Percentiles rank a stretch among this genome's conserved stretches.
Evolutionary conservation across 1,284 basidiomycete species (phyloP).

Genomic region (Naganishia sp.): DNA sequence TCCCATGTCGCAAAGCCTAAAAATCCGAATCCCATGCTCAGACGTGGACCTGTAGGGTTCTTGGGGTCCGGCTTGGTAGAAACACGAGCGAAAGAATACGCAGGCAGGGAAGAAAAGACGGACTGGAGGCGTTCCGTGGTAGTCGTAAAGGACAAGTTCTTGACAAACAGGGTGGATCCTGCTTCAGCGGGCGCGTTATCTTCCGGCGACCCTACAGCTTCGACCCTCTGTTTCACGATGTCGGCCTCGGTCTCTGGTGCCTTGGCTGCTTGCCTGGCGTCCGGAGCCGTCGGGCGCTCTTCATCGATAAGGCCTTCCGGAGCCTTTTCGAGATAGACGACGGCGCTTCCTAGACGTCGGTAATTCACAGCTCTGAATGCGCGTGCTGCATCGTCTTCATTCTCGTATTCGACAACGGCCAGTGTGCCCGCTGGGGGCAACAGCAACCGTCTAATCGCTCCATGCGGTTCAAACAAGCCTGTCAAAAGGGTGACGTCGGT

Average conservation of each 20-base stretch:
- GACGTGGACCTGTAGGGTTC: slow-evolving; percentile 57
- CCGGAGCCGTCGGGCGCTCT: slow-evolving; percentile 29
- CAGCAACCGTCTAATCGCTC: slow-evolving; percentile 72
- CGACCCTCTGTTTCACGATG: slow-evolving; percentile 51
- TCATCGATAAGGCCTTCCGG: slow-evolving; percentile 72
- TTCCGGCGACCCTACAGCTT: slow-evolving; percentile 44
- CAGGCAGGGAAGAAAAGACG: slow-evolving; percentile 74
- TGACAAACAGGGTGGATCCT: slow-evolving; percentile 88
- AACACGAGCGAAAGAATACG: slow-evolving; percentile 83
- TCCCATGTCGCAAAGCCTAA: slow-evolving; percentile 81
- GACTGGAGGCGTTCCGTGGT: slow-evolving; percentile 70
- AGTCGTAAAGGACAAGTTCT: slow-evolving; percentile 91
- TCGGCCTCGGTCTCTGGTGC: slow-evolving; percentile 43
- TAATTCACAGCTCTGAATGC: slow-evolving; percentile 85
- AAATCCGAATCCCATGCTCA: slow-evolving; percentile 97
- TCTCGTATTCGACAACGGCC: slow-evolving; percentile 84
- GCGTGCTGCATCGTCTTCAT: slow-evolving; percentile 67
- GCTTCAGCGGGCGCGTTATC: slow-evolving; percentile 60
- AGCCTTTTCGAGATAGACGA: slow-evolving; percentile 92
- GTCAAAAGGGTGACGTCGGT: slow-evolving; percentile 73
- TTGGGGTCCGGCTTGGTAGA: slow-evolving; percentile 90
- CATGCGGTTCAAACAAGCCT: slow-evolving; percentile 77
- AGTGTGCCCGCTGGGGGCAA: slow-evolving; percentile 93
- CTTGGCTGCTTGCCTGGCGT: neutral
- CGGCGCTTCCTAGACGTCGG: slow-evolving; percentile 80